Conservation (phyloP, 306 rosid genomes). For the Vigna trinervia region DNA sequence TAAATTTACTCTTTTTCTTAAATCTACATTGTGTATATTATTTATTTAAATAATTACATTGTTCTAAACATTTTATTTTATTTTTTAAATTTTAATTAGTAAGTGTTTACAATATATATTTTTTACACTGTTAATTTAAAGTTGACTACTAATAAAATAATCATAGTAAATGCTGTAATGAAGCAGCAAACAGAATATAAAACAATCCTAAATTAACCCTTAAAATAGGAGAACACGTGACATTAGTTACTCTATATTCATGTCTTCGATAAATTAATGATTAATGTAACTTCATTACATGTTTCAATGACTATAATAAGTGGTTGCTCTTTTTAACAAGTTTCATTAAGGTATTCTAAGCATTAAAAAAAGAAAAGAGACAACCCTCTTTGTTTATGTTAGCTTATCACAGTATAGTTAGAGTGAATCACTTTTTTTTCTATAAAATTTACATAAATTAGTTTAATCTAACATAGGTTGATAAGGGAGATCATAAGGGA, state of each 20-base stretch:
- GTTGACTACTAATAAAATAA: not conserved
- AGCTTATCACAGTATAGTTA: too few species aligned
- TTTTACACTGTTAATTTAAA: not conserved
- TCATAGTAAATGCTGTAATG: not conserved
- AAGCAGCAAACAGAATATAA: not conserved
- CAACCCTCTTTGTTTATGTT: too few species aligned
- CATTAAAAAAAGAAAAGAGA: not conserved
- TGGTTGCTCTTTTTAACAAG: not conserved
- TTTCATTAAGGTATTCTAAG: not conserved
- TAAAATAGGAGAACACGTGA: not conserved
- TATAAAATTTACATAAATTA: too few species aligned
- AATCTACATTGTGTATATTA: not conserved
- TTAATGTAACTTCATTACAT: not conserved
- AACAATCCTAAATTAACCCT: not conserved
- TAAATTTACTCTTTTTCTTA: not conserved
- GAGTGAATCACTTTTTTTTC: too few species aligned
- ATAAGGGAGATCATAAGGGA: too few species aligned
- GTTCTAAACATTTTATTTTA: not conserved
- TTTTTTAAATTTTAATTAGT: not conserved
- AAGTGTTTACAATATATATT: not conserved
- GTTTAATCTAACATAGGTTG: too few species aligned
- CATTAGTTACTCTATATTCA: not conserved
- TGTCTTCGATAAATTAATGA: not conserved
- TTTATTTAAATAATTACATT: not conserved
- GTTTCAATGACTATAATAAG: not conserved